A percentile compares a stretch with the other conserved stretches of the same genome.
Evolutionary conservation across 371 early-diverging fungal species (phyloP).

Genomic region (Saksenaea vasiformis): DNA sequence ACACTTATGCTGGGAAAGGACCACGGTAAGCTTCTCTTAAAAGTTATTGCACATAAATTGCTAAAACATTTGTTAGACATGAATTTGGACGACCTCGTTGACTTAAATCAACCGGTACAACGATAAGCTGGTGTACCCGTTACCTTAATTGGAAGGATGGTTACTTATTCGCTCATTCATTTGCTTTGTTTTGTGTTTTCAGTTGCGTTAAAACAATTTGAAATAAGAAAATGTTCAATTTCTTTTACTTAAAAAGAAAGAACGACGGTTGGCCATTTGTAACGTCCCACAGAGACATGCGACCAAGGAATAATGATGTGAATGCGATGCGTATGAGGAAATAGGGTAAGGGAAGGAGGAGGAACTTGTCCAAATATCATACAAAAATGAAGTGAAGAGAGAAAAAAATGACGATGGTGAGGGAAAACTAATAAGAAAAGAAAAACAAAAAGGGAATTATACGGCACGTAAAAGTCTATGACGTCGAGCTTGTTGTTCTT

Average conservation of each 20-base stretch:
- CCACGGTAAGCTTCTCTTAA: neutral
- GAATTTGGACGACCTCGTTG: neutral
- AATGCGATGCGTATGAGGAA: conserved; percentile 8
- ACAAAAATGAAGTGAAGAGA: conserved; percentile 1
- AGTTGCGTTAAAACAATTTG: neutral
- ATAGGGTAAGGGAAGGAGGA: neutral
- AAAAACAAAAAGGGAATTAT: neutral
- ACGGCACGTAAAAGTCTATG: conserved; percentile 13
- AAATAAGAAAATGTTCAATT: neutral
- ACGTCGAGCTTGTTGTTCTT: conserved; percentile 37
- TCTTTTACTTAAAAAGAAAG: neutral
- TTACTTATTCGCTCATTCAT: neutral
- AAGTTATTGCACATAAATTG: neutral
- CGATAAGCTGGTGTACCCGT: neutral
- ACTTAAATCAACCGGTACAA: neutral
- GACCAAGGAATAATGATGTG: conserved; percentile 4
- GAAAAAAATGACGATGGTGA: neutral
- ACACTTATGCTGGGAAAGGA: neutral
- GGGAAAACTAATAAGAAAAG: neutral
- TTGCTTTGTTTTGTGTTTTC: neutral
- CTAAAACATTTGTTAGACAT: neutral
- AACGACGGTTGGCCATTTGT: neutral
- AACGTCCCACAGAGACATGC: neutral
- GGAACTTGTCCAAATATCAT: conserved; percentile 1
- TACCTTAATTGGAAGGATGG: neutral